Conservation (phyloP, 2,329 filamentous ascomycete species). For the Zarea fungicola region DNA sequence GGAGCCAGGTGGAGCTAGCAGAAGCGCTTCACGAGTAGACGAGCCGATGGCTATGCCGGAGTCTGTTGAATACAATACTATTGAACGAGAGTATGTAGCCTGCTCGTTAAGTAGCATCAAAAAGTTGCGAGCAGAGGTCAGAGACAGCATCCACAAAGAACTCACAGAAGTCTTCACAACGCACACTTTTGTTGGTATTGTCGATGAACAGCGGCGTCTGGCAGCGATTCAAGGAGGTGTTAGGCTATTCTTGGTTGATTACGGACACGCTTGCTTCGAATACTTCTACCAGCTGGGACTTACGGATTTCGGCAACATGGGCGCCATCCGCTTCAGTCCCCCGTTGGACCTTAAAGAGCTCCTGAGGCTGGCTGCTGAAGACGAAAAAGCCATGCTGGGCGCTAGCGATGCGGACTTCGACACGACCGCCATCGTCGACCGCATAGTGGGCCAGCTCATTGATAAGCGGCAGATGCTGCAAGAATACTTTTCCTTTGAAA, state of each 20-base stretch:
- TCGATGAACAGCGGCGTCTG: slow-evolving; percentile 80
- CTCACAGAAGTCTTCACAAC: slow-evolving; percentile 82
- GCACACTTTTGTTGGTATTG: slow-evolving; percentile 89
- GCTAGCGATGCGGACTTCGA: slow-evolving; percentile 54
- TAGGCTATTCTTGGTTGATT: slow-evolving; percentile 88
- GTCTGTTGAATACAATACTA: slow-evolving; percentile 64
- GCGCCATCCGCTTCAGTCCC: slow-evolving; percentile 72
- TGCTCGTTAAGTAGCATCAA: slow-evolving; percentile 83
- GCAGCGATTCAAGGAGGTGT: slow-evolving; percentile 92
- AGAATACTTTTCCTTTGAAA: slow-evolving; percentile 87
- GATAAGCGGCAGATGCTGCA: slow-evolving; percentile 76
- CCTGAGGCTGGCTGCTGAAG: slow-evolving; percentile 65
- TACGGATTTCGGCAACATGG: slow-evolving; percentile 95
- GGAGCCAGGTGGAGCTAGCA: slow-evolving; percentile 25
- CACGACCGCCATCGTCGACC: slow-evolving; percentile 58
- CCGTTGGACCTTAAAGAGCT: slow-evolving; percentile 67
- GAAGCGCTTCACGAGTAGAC: slow-evolving; percentile 18
- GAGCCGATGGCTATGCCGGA: slow-evolving; percentile 37
- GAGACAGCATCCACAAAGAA: slow-evolving; percentile 75
- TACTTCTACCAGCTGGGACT: slow-evolving; percentile 95
- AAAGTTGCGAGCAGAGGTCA: slow-evolving; percentile 73
- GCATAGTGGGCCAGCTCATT: slow-evolving; percentile 64
- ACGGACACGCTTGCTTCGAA: slow-evolving; percentile 78
- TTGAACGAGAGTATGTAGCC: slow-evolving; percentile 61
- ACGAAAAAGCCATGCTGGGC: slow-evolving; percentile 51